Percentiles rank a stretch among this genome's conserved stretches.
Conservation (phyloP, 495 filamentous ascomycete species). For the Aspergillus sparsus region DNA sequence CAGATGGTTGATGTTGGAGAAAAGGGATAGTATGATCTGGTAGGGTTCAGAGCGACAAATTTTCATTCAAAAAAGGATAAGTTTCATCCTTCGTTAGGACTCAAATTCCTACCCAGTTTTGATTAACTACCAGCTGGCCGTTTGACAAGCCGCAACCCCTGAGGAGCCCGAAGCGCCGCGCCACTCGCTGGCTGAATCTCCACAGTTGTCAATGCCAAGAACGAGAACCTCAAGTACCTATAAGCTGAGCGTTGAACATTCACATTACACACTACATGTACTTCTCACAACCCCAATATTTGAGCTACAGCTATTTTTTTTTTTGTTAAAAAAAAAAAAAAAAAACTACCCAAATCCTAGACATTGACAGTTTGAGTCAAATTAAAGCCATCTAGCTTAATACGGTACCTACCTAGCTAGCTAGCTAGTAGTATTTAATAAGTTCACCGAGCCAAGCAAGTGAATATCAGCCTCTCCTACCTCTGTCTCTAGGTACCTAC, state of each 20-base stretch:
- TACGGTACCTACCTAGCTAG: too few relatives aligned
- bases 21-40: slow-evolving; percentile 7
- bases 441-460: too few relatives aligned
- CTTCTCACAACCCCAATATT: too few relatives aligned
- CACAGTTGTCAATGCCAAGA: slow-evolving; percentile 30
- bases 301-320: too few relatives aligned
- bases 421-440: too few relatives aligned
- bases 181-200: slow-evolving; percentile 35
- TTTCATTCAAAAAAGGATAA: slow-evolving; percentile 14
- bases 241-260: neutral
- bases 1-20: slow-evolving; percentile 7
- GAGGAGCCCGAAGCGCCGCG: slow-evolving; percentile 43
- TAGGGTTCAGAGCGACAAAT: slow-evolving; percentile 6
- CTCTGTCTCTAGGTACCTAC: neutral
- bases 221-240: neutral
- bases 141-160: slow-evolving; percentile 48
- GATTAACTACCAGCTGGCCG: slow-evolving; percentile 36
- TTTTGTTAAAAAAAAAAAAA: too few relatives aligned
- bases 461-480: neutral
- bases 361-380: too few relatives aligned
- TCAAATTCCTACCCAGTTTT: slow-evolving; percentile 27
- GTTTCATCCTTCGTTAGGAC: slow-evolving; percentile 24
- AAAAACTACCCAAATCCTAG: too few relatives aligned
- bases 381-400: too few relatives aligned
- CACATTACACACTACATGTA: neutral